phyloP scores from a whole-genome alignment of 495 filamentous ascomycete genomes.

The Melanomma pulvis-pyrius region DNA sequence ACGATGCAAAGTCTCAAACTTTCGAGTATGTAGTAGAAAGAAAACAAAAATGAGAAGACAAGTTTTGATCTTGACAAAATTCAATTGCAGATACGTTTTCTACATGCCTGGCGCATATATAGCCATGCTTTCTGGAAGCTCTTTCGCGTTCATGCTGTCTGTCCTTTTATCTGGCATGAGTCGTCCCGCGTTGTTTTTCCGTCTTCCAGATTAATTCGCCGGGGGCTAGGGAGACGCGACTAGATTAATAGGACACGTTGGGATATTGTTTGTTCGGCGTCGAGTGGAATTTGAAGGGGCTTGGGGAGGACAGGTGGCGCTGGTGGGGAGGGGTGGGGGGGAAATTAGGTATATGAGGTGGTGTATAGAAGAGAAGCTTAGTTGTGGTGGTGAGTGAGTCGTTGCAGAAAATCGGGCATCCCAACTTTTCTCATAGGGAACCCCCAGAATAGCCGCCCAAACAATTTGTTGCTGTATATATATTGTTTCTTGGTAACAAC shows the following conservation, averaged over 20 bases:
- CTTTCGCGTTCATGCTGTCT: constrained; percentile 15
- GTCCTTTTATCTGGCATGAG: constrained; percentile 14
- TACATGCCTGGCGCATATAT: constrained; percentile 9
- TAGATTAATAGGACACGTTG: constrained; percentile 37
- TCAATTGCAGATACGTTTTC: neutral
- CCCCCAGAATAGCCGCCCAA: no score
- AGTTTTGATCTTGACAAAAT: neutral
- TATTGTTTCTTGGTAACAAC: no score
- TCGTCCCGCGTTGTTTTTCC: constrained; percentile 24
- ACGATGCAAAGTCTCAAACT: neutral
- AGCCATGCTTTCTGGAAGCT: constrained; percentile 12
- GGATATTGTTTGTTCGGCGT: neutral
- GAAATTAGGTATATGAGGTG: neutral
- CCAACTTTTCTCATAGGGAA: no score
- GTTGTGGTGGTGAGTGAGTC: neutral
- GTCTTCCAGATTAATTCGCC: constrained; percentile 27
- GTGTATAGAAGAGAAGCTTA: neutral
- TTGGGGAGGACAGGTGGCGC: neutral
- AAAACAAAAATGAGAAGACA: neutral
- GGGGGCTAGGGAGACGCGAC: neutral
- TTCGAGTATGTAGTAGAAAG: neutral
- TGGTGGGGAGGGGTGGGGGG: no score
- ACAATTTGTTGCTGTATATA: no score
- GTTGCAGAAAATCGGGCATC: neutral
- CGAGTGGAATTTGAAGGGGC: neutral